phyloP scores from a whole-genome alignment of 2,329 filamentous ascomycete genomes.

The Cryphonectria naterciae region DNA sequence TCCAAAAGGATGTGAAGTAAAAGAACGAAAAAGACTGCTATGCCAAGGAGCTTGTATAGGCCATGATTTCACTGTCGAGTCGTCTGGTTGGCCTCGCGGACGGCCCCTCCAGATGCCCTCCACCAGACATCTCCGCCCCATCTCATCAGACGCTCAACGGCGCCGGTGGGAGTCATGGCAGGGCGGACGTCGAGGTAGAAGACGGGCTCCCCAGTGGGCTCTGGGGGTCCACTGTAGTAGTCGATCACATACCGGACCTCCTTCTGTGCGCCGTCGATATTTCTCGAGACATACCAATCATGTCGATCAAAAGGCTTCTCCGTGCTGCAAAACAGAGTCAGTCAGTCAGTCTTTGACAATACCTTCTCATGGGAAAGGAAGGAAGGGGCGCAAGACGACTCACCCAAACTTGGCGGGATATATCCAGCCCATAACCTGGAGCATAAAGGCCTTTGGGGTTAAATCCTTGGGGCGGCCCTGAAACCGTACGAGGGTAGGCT shows the following conservation, averaged over 20 bases:
- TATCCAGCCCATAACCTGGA: conserved; percentile 77
- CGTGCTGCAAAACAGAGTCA: conserved; percentile 51
- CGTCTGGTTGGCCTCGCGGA: conserved; percentile 46
- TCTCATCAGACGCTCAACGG: conserved; percentile 79
- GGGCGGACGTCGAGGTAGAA: conserved; percentile 96
- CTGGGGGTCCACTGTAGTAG: conserved; percentile 85
- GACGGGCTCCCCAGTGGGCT: conserved; percentile 85
- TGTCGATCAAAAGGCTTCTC: conserved; percentile 94
- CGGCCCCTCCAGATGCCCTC: conserved; percentile 76
- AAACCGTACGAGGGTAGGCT: conserved; percentile 82
- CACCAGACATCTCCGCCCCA: conserved; percentile 97
- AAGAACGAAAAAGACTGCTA: neutral
- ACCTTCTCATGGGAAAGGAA: neutral
- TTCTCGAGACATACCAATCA: conserved; percentile 90
- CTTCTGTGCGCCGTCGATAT: conserved; percentile 67
- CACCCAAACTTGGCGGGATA: conserved; percentile 81
- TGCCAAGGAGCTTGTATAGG: neutral
- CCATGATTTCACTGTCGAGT: conserved; percentile 2
- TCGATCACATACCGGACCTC: conserved; percentile 96
- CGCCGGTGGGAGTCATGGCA: conserved; percentile 78
- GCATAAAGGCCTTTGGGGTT: conserved; percentile 87
- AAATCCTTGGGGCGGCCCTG: conserved; percentile 86
- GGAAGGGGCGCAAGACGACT: conserved; percentile 37
- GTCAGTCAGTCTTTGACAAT: conserved; percentile 3
- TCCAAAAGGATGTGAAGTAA: neutral